Evolutionary conservation across 129 eudicot genomes (phyloP).

Genomic region (sunflower (Helianthus annuus)): DNA sequence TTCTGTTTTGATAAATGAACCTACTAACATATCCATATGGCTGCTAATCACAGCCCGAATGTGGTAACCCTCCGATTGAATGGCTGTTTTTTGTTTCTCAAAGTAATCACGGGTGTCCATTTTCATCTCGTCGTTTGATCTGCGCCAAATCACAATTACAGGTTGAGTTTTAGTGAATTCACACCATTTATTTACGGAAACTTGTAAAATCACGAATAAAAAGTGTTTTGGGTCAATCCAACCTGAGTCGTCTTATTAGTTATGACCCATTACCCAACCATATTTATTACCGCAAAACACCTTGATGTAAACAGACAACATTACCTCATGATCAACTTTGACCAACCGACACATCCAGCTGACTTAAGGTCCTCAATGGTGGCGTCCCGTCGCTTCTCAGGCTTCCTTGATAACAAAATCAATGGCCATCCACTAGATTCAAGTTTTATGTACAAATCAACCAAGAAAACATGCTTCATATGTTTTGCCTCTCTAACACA

Average conservation of each 20-base stretch:
- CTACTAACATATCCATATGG: constrained; percentile 55
- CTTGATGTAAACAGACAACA: neutral
- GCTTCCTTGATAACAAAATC: constrained; percentile 61
- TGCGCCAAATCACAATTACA: constrained; percentile 18
- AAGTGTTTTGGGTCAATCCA: neutral
- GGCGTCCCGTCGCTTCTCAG: constrained; percentile 44
- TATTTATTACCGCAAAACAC: neutral
- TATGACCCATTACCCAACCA: neutral
- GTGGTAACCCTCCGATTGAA: constrained; percentile 41
- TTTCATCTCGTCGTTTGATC: constrained; percentile 48
- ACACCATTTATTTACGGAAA: too few relatives aligned
- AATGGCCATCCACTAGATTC: constrained; percentile 52
- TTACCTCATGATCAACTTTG: constrained; percentile 61
- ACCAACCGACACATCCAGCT: constrained; percentile 58
- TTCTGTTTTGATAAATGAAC: constrained; percentile 22
- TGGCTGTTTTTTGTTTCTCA: constrained; percentile 31
- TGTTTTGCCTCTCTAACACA: constrained; percentile 43
- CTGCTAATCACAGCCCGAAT: constrained; percentile 57
- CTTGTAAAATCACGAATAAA: neutral
- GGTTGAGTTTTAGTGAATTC: neutral
- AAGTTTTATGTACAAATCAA: constrained; percentile 50
- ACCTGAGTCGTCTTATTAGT: neutral
- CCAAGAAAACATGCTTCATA: constrained; percentile 41
- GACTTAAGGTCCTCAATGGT: constrained; percentile 44
- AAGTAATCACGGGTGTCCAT: constrained; percentile 43